Percentiles rank a stretch among this genome's conserved stretches.
Evolutionary conservation across 75 land plant genomes (phyloP).

Genomic region (Pseudotsuga menziesii): DNA sequence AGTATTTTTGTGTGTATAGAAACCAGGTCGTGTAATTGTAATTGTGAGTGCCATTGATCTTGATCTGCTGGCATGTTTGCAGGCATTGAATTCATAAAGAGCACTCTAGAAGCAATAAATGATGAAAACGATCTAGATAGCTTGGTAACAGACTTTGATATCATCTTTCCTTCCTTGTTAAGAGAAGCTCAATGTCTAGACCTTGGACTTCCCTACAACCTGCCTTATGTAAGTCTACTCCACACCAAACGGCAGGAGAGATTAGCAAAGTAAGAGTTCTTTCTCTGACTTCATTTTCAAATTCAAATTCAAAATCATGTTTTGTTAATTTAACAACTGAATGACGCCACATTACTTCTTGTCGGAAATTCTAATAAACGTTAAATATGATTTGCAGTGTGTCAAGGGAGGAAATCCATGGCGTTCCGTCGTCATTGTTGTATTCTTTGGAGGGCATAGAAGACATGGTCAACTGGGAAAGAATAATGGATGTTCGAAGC

Average conservation of each 20-base stretch:
- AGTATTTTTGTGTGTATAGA: no score
- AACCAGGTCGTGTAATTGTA: no score
- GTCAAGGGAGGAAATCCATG: conserved; percentile 18
- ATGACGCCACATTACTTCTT: no score
- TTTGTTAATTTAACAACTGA: no score
- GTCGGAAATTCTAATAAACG: no score
- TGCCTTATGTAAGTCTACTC: neutral
- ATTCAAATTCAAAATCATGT: no score
- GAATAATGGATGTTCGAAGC: conserved; percentile 11
- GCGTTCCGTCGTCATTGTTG: conserved; percentile 10
- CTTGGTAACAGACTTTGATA: neutral
- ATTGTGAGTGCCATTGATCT: no score
- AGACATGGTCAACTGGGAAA: conserved; percentile 17
- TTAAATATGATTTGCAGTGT: neutral
- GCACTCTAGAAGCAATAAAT: neutral
- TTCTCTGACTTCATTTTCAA: no score
- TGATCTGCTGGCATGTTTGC: no score
- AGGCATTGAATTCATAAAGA: neutral
- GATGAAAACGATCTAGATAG: neutral
- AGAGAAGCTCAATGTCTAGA: neutral
- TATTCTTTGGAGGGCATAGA: conserved; percentile 14
- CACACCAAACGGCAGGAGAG: neutral
- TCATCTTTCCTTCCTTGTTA: neutral
- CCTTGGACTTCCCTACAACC: neutral
- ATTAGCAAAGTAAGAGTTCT: neutral